Percentiles rank a stretch among this genome's conserved stretches.
phyloP scores from a whole-genome alignment of 805 yeast genomes.

The Saturnispora besseyi region DNA sequence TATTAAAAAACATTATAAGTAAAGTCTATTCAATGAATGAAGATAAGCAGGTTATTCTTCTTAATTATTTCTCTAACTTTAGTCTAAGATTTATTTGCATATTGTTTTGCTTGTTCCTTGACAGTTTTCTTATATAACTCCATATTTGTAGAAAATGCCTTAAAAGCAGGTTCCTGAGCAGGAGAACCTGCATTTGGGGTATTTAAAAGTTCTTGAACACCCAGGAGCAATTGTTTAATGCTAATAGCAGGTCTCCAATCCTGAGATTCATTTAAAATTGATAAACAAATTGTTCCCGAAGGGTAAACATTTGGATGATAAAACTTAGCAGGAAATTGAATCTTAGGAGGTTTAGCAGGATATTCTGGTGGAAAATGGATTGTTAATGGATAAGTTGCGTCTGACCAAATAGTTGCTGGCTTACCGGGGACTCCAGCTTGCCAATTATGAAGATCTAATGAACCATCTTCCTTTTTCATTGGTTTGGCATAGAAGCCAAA shows the following conservation, averaged over 20 bases:
- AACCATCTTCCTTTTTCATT: conserved; percentile 65
- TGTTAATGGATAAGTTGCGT: conserved; percentile 80
- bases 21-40: not conserved
- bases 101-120: conserved; percentile 68
- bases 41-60: not conserved
- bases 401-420: conserved; percentile 76
- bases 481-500: conserved; percentile 97
- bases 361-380: conserved; percentile 82
- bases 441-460: conserved; percentile 81
- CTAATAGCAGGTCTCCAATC: conserved; percentile 98
- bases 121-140: conserved; percentile 68
- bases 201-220: conserved; percentile 84
- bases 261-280: conserved; percentile 87
- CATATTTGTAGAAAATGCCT: conserved; percentile 65
- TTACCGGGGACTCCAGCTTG: conserved; percentile 95
- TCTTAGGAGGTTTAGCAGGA: conserved; percentile 95
- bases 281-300: conserved; percentile 90
- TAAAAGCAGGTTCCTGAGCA: conserved; percentile 96
- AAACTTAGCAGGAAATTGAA: conserved; percentile 79
- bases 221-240: conserved; percentile 78
- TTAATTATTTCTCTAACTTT: not conserved
- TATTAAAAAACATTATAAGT: not conserved
- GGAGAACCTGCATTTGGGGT: conserved; percentile 93
- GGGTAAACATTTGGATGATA: conserved; percentile 98
- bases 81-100: conserved; percentile 32